Base-by-base conservation (phyloP, 2,329 filamentous ascomycete species). In the Trichoderma lentiforme region DNA sequence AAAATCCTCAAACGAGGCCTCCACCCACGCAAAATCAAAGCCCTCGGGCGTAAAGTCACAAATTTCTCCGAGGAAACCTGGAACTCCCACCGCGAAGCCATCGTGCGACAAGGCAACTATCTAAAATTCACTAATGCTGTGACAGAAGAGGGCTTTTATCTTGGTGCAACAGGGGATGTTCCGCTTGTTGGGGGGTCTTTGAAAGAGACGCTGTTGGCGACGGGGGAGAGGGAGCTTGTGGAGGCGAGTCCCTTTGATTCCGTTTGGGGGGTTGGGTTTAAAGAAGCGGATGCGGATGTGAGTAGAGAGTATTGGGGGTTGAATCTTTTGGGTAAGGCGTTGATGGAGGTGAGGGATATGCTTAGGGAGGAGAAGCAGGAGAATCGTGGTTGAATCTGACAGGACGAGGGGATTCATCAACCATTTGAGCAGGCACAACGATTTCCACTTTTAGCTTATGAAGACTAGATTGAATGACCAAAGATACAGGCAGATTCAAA, bases 261-360 rank as follows among this genome's bases (percentile, higher is more conserved):
- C 6, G 86, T 92, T 69, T 93, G 90, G 91, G 91, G 90, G 1
- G 82, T 93, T 60, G 91, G 91, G 6, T 91, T 88, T 75, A 81
- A 76, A 3, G 86, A 84, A 8, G 81, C 80, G 21, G 81, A 85
- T 76, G 90, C 89, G 3, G 83, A 81, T 70, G 73, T 30, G 2
- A 83, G 84, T 64, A 83, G 85, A 62, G 77, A 80, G 21, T 74
- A 79, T 3, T 93, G 90, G 91, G 91, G 91, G 0, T 71, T 86
- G 80, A 93, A 93, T 80, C 77, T 92, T 71, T 78, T 93, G 61
- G 91, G 90, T 0, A 87, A 87, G 80, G 89, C 86, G 28, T 78
- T 92, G 78, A 88, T 88, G 87, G 83, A 82, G 68, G 88, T 89
- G 30, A 85, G 90, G 73, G 82, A 79, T 74, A 82, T 82, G 74